These are phyloP conservation scores for Kwoniella shivajii DNA, from an alignment of 1,284 basidiomycete genomes.

Conservation along the genomic window DNA sequence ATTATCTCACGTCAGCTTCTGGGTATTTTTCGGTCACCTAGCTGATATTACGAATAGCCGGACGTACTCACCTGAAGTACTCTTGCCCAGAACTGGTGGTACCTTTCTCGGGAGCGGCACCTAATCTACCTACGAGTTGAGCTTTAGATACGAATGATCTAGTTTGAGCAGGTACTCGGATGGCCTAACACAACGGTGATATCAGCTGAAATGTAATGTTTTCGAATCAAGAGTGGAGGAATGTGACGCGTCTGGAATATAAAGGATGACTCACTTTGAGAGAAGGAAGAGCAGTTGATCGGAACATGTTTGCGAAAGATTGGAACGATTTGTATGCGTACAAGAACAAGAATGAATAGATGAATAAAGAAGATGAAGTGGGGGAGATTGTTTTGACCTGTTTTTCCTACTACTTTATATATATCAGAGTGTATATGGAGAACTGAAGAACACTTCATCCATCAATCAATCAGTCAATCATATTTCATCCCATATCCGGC, in stretches of 20 bases:
- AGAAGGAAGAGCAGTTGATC: conserved; percentile 8
- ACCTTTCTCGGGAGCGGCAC: conserved; percentile 35
- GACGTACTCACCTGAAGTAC: conserved; percentile 36
- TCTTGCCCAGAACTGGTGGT: conserved; percentile 28
- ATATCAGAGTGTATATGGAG: background rate
- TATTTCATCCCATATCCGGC: background rate
- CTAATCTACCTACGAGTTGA: conserved; percentile 46
- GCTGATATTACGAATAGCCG: background rate
- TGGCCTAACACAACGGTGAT: conserved; percentile 1
- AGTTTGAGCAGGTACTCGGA: conserved; percentile 9
- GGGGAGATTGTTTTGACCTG: background rate
- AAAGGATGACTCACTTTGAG: conserved; percentile 14
- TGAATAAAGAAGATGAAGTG: background rate
- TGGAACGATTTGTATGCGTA: background rate
- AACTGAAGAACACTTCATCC: background rate
- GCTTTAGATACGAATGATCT: conserved; percentile 31
- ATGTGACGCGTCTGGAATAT: background rate
- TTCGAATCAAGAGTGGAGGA: background rate
- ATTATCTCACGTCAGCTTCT: background rate
- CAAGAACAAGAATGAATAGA: background rate
- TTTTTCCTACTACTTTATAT: background rate
- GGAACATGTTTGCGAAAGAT: conserved; percentile 12
- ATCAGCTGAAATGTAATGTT: background rate
- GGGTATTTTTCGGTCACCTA: background rate
- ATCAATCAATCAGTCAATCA: background rate